Base-by-base conservation (phyloP, 1,284 basidiomycete species). In the Ceratobasidium sp. region DNA sequence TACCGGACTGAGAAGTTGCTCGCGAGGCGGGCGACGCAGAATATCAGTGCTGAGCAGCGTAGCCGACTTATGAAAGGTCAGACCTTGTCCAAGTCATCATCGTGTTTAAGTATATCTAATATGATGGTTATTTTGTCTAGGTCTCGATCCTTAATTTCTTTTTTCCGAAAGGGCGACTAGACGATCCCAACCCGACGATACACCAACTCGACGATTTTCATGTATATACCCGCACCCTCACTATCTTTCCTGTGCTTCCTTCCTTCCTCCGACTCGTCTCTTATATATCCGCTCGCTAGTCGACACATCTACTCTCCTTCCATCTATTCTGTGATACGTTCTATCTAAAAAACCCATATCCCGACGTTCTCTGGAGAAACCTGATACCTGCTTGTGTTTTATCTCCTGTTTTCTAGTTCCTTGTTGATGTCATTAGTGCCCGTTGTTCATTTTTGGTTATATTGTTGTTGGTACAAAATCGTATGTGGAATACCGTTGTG, bases 1-100 rank as follows among this genome's bases (percentile, higher is more conserved):
- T 94, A 88, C 81, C 85, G 92, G 78, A 94, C 92, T 0, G 91
- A 94, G 83, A 93, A 93, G 80, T 85, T 94, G 72, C 87, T 94
- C 21, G 91, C 91, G 35, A 86, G 92, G 75, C 89, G 92, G 74
- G 92, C 91, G 30, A 93, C 92, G 35, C 85, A 85, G 77, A 87
- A 89, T 76, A 92, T 93, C 77, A 87, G 41, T 2, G 38, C 66
- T 44, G 66, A 70, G 54, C 66, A 70, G 54, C 41, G 61, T 23
- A 47, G 64, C 28, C 55, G 62, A 11, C 66, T 70, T 49, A 57
- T 70, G 66, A 70, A 70, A 28, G 66, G 66, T 69, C 58, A n/a
- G 18, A 28, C n/a, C 6, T 32, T 9, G 30, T 35, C 9, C 21
- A n/a, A n/a, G 54, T 57, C 23, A 26, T 26, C 8, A 26, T 4